Conservation (phyloP, 176 grass and related monocot species). For the Musa troglodytarum region DNA sequence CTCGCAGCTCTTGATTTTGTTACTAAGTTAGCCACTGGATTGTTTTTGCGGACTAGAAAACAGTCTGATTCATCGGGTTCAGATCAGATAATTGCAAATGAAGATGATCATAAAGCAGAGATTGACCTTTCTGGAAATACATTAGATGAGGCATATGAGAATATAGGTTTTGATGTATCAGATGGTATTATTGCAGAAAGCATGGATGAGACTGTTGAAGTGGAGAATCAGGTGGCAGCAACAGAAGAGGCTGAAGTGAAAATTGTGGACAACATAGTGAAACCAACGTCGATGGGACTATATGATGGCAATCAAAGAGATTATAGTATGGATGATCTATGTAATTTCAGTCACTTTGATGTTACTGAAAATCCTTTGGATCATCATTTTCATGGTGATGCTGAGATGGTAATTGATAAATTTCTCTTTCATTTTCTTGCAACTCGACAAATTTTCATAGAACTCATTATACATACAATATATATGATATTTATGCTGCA, state of each 20-base stretch:
- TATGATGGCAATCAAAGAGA: constrained; percentile 13
- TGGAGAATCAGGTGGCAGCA: constrained; percentile 22
- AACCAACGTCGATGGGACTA: constrained; percentile 25
- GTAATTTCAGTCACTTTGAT: constrained; percentile 86
- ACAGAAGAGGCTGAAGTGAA: constrained; percentile 18
- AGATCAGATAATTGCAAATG: constrained; percentile 43
- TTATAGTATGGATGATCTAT: constrained; percentile 14
- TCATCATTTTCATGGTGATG: constrained; percentile 71
- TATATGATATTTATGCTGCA: neutral
- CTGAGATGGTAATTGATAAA: constrained; percentile 30
- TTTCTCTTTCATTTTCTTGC: neutral
- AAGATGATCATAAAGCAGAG: constrained; percentile 42
- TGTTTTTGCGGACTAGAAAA: constrained; percentile 74
- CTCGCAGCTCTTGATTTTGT: constrained; percentile 65
- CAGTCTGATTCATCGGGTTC: constrained; percentile 48
- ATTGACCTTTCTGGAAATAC: constrained; percentile 48
- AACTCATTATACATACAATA: neutral
- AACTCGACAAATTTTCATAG: neutral
- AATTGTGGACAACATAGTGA: constrained; percentile 23
- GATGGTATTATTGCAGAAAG: constrained; percentile 19
- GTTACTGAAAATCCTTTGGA: constrained; percentile 60
- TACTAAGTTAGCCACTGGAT: constrained; percentile 54
- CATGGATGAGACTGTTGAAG: neutral
- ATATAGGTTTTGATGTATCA: constrained; percentile 37
- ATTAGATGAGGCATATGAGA: constrained; percentile 4